phyloP scores from a whole-genome alignment of 73 alveolate genomes.

The Paramecium sexaurelia region DNA sequence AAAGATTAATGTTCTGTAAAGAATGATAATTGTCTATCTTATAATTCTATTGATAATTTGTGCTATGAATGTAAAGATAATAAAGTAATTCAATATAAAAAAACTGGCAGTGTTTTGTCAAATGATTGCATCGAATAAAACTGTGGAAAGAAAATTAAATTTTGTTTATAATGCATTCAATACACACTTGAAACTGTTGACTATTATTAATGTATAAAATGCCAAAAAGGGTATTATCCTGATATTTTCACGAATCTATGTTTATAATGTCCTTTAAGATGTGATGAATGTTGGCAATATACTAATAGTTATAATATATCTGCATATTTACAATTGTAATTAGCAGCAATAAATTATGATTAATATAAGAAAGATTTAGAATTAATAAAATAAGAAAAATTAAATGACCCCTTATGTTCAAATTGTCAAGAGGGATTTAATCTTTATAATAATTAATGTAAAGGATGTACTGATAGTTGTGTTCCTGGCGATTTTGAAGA shows the following conservation, averaged over 20 bases:
- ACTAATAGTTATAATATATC: constrained; percentile 35
- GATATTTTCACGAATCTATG: neutral
- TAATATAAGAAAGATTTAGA: neutral
- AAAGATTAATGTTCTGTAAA: neutral
- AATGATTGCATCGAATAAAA: neutral
- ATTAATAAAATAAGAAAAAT: neutral
- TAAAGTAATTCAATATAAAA: neutral
- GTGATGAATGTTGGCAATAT: constrained; percentile 48
- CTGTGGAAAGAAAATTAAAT: neutral
- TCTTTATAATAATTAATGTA: neutral
- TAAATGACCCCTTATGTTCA: constrained; percentile 1
- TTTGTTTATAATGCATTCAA: neutral
- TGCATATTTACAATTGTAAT: neutral
- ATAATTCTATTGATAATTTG: neutral
- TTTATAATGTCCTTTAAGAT: neutral
- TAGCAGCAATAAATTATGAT: neutral
- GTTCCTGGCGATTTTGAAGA: neutral
- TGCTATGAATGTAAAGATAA: neutral
- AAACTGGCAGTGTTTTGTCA: neutral
- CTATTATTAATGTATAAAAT: neutral
- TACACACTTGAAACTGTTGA: neutral
- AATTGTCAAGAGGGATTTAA: neutral
- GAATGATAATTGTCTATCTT: neutral
- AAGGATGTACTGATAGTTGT: constrained; percentile 53
- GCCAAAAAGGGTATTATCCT: constrained; percentile 47